These are phyloP conservation scores for Suhomyces prunicola DNA, from an alignment of 805 yeast species.

Conservation along the genomic window DNA sequence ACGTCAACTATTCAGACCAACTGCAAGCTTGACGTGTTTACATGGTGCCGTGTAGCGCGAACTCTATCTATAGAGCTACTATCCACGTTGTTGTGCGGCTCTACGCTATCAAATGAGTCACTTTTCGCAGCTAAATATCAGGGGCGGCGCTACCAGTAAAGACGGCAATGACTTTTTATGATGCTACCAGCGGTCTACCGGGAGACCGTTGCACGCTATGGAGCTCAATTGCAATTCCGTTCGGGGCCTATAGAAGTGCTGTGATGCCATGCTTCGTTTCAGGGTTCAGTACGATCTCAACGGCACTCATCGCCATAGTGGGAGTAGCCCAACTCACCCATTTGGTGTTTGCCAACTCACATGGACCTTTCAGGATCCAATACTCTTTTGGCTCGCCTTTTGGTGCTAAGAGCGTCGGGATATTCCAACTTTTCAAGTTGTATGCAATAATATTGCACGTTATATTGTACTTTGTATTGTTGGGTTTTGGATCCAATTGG, in stretches of 20 bases:
- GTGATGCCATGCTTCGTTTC: conserved; percentile 19
- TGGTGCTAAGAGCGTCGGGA: conserved; percentile 6
- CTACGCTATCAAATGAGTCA: not conserved
- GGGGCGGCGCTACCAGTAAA: not conserved
- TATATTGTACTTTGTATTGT: conserved; percentile 1
- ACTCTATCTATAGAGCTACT: not conserved
- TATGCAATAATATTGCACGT: conserved; percentile 5
- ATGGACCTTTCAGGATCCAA: conserved; percentile 19
- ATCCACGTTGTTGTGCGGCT: not conserved
- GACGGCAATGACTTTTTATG: not conserved
- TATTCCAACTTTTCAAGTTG: conserved; percentile 6
- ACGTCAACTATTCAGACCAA: not conserved
- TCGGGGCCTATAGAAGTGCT: conserved; percentile 13
- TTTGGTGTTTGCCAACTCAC: conserved; percentile 12
- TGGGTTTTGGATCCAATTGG: not conserved
- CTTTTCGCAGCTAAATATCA: not conserved
- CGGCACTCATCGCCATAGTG: not conserved
- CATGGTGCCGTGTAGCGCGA: not conserved
- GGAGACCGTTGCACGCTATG: conserved; percentile 3
- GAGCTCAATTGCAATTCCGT: conserved; percentile 13
- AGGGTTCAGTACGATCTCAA: not conserved
- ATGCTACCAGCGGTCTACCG: not conserved
- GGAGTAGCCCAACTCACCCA: conserved; percentile 4
- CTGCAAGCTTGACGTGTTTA: not conserved
- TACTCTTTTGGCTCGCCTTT: conserved; percentile 21